Percentiles rank a stretch among this genome's conserved stretches.
Evolutionary conservation across 345 rosid genomes (phyloP).

Genomic region (Salix koriyanagi): DNA sequence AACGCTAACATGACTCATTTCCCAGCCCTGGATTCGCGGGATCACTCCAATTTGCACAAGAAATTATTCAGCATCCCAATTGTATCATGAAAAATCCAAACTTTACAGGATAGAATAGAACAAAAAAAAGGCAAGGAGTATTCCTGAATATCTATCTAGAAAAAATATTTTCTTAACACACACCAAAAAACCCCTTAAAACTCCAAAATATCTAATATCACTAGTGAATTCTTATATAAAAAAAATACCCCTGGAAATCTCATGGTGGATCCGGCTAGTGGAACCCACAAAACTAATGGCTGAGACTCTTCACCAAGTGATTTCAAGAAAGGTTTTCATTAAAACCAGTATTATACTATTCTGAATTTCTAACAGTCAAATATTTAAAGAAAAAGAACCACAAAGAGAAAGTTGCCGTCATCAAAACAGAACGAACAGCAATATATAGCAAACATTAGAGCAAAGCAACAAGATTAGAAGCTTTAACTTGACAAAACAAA

Average conservation of each 20-base stretch:
- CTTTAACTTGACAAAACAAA: background rate
- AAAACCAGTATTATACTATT: background rate
- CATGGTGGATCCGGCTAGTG: background rate
- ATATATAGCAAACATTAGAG: background rate
- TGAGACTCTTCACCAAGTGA: background rate
- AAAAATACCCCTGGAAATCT: background rate
- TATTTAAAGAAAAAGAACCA: background rate
- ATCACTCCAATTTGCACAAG: background rate
- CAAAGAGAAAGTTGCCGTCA: background rate
- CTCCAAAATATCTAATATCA: background rate
- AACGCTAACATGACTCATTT: background rate
- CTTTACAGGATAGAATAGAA: background rate
- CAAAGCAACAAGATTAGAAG: background rate
- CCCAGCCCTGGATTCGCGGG: background rate
- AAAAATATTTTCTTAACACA: background rate
- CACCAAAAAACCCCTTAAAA: background rate
- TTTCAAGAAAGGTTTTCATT: background rate
- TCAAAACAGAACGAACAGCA: background rate
- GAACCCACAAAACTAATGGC: background rate
- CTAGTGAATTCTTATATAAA: background rate
- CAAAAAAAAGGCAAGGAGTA: background rate
- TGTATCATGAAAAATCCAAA: background rate
- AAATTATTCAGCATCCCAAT: background rate
- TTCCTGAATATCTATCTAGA: background rate
- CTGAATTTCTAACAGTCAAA: background rate